phyloP scores from a whole-genome alignment of 768 basidiomycete genomes.

The Amanita polypyramis region DNA sequence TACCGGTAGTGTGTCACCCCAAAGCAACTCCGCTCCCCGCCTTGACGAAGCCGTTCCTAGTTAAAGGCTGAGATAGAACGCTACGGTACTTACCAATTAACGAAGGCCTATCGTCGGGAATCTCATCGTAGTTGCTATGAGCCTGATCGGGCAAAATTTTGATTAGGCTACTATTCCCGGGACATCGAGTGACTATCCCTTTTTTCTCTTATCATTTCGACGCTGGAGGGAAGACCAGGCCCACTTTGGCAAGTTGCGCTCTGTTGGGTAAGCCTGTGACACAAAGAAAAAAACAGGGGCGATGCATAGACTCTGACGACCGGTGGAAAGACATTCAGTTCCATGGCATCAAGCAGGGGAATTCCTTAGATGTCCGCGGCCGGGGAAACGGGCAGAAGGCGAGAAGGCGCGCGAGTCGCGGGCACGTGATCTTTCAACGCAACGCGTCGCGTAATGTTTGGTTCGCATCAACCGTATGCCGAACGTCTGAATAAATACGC shows the following conservation, averaged over 20 bases:
- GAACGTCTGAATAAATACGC: constrained; percentile 14
- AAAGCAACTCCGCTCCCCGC: neutral
- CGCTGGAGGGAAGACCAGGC: neutral
- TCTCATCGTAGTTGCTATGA: neutral
- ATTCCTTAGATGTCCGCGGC: constrained; percentile 4
- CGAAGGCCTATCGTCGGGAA: too few species aligned
- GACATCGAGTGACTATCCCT: neutral
- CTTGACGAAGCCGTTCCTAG: neutral
- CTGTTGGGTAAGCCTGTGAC: neutral
- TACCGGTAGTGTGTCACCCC: neutral
- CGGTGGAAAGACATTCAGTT: neutral
- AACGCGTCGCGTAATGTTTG: constrained; percentile 11
- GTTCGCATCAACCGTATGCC: constrained; percentile 4
- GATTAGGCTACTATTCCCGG: neutral
- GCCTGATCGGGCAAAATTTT: neutral
- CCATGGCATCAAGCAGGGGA: neutral
- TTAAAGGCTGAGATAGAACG: neutral
- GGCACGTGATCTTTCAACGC: constrained; percentile 6
- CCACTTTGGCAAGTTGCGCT: neutral
- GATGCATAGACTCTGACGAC: neutral
- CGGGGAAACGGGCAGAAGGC: neutral
- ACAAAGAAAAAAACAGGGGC: neutral
- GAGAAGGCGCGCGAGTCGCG: neutral
- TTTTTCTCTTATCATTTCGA: neutral
- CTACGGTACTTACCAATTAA: neutral